Conservation (phyloP, 345 rosid species). For the Hibiscus syriacus region DNA sequence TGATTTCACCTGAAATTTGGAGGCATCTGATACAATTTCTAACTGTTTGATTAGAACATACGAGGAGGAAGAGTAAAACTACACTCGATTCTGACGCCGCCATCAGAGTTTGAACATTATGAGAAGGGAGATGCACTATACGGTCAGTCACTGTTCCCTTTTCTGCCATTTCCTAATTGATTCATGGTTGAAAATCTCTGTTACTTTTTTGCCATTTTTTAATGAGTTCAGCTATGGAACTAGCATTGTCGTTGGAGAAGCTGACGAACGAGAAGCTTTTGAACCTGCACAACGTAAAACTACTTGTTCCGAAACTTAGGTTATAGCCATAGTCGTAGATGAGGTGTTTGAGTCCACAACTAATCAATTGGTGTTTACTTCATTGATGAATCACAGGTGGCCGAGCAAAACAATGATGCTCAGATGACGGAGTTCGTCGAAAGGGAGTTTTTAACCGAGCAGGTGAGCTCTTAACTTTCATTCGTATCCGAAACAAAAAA, state of each 20-base stretch:
- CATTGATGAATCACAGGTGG: slow-evolving; percentile 45
- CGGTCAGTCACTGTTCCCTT: neutral
- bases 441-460: slow-evolving; percentile 61
- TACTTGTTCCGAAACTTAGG: neutral
- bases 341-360: neutral
- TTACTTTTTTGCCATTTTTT: too few species aligned
- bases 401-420: slow-evolving; percentile 52
- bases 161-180: too few species aligned
- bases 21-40: too few species aligned
- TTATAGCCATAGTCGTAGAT: neutral
- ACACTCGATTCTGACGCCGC: slow-evolving; percentile 47
- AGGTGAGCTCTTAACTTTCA: slow-evolving; percentile 28
- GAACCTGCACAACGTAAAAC: slow-evolving; percentile 50
- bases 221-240: slow-evolving; percentile 82
- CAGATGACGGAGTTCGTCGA: slow-evolving; percentile 73
- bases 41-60: slow-evolving; percentile 39
- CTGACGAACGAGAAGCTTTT: slow-evolving; percentile 77
- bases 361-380: neutral
- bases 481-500: neutral
- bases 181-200: neutral
- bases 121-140: slow-evolving; percentile 5
- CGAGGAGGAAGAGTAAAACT: slow-evolving; percentile 81
- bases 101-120: slow-evolving; percentile 47
- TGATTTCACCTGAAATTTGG: too few species aligned
- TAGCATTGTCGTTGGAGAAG: slow-evolving; percentile 83